phyloP scores from a whole-genome alignment of 2,329 filamentous ascomycete species.

The Aureobasidium sp. region DNA sequence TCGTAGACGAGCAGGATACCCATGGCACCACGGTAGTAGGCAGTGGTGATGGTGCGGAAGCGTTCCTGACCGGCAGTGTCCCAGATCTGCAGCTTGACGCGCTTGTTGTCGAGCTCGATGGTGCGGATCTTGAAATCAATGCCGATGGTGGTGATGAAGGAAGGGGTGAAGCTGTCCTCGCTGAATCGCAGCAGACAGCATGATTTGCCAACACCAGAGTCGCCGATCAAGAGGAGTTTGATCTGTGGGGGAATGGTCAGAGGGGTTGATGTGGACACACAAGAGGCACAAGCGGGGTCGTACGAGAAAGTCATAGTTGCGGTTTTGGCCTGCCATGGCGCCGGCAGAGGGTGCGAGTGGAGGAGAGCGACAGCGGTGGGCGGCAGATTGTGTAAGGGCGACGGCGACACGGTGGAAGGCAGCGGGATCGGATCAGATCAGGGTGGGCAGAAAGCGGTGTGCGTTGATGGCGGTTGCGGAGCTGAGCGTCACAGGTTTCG shows the following conservation, averaged over 20 bases:
- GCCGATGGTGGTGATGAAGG: conserved; percentile 97
- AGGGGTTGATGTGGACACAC: conserved; percentile 6
- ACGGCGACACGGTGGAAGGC: neutral
- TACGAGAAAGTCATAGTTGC: conserved; percentile 99
- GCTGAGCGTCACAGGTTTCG: neutral
- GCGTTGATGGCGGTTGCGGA: neutral
- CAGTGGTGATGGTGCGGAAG: conserved; percentile 97
- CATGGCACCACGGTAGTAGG: conserved; percentile 98
- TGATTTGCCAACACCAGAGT: conserved; percentile 94
- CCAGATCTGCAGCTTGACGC: conserved; percentile 99
- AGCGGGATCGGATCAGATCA: neutral
- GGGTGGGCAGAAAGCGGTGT: neutral
- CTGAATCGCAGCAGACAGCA: conserved; percentile 95
- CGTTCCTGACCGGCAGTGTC: conserved; percentile 97
- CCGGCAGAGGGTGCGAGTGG: neutral
- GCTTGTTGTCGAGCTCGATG: conserved; percentile 97
- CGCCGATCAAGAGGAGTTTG: conserved; percentile 92
- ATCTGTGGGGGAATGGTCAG: conserved; percentile 52
- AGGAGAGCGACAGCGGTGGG: neutral
- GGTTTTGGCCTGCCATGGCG: conserved; percentile 77
- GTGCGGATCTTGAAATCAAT: conserved; percentile 99
- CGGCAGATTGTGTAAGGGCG: neutral
- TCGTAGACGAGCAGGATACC: conserved; percentile 97
- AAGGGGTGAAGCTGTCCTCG: conserved; percentile 94
- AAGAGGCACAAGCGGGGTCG: conserved; percentile 26